Base-by-base conservation (phyloP, 768 basidiomycete genomes). In the Boletus subcaerulescens region DNA sequence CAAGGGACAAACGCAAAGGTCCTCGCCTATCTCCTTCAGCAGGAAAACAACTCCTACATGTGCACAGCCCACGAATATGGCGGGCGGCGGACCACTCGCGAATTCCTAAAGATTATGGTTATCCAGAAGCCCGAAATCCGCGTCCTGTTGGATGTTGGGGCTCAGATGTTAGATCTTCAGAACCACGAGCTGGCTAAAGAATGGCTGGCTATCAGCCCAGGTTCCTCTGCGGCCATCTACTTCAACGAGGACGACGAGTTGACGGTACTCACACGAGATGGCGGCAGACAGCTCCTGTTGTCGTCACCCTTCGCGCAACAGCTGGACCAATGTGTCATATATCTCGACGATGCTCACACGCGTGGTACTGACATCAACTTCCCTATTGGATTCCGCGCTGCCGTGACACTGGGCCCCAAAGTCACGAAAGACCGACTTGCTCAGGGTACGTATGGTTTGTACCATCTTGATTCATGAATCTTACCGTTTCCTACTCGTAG, bases 61-160 rank as follows among this genome's bases (percentile, higher is more conserved):
- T 60, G 55, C 17, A 45, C 53, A 18, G 40, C 55, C 9, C 41
- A 40, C 32, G 22, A 22, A 22, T 22, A 50, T 9, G 60, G 69
- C 12, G 40, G 46, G 13, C 57, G 68, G n/a, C 58, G 50, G 17
- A 57, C 48, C 6, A 52, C 70, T 0, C 8, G 11, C 0, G 20
- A 60, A 14, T 50, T 71, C 54, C 56, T 80, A 18, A 15, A 60
- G 2, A 52, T 67, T 18, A 17, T 83, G 4, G 68, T 71, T 12
- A n/a, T 52, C 1, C 72, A 78, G 56, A 50, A 50, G 1, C 76
- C 74, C 4, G 62, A 68, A n/a, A 69, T 82, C 26, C 71, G 71
- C 22, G 80, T 83, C 7, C 63, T 83, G 18, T 64, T 83, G 15
- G 81, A 83, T 42, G 80, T 83, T 13, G 82, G 81, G 4, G 81